Evolutionary conservation across 352 stramenopile genomes (phyloP), one percentile per base, ranked within the genome.

Genomic region (Phytophthora citrophthora): DNA sequence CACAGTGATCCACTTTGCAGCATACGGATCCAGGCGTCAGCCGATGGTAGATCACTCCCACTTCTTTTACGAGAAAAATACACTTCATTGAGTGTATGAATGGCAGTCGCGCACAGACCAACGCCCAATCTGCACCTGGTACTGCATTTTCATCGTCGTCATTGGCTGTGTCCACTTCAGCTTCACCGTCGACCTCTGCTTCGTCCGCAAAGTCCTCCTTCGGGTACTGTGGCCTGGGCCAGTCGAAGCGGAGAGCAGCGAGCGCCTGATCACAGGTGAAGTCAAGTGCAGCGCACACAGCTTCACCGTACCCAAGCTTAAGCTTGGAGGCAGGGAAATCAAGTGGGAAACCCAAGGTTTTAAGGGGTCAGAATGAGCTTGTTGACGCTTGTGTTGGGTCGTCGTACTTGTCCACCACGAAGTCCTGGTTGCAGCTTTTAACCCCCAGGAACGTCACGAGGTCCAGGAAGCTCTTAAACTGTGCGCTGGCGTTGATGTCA

Each of bases 191-290:
- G 10, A 88, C 84, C 31, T 90, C 82, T 13, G 85, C 86, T 46
- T 91, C 83, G 39, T 94, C 86, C 1, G 85, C 82, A 62, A 93
- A 90, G 52, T 92, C 84, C 49, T 94, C 86, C 49, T 94, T 93
- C 5, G 83, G 81, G 66, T 95, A 94, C 50, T 76, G 67, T 15
- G 85, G 87, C 6, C 83, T 64, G 10, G 79, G 54, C 87, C 87
- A 95, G 24, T 72, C 71, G 55, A 94, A 89, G 50, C 83, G 84
- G 5, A 73, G 66, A 16, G 82, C 78, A 1, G 66, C 70, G 15
- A 95, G 77, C 18, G 85, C 85, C 49, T 92, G 88, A 68, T 93
- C 87, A 15, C 83, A 89, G 41, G 93, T 76, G 53, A 95, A 95
- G 50, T 95, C 85, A 0, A 95, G 63, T 51, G 83, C 73, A 3